These are phyloP conservation scores for Acer yangbiense DNA, from an alignment of 345 rosid species.

Conservation along the genomic window DNA sequence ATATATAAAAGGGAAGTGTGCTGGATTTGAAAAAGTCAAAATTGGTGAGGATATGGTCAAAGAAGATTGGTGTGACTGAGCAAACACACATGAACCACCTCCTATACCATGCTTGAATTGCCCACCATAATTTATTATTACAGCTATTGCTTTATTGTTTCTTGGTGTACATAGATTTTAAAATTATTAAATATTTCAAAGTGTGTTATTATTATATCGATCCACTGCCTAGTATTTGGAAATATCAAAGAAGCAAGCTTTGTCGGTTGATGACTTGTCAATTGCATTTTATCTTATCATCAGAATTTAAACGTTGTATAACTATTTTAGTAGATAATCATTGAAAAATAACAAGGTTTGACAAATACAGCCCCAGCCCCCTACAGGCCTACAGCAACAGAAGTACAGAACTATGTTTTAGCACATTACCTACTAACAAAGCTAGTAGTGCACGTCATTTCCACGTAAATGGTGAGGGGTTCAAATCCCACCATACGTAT, in stretches of 20 bases:
- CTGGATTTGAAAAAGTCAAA: slow-evolving; percentile 20
- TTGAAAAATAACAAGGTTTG: too few relatives aligned
- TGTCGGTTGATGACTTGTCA: slow-evolving; percentile 17
- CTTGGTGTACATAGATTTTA: not conserved
- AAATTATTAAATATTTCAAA: too few relatives aligned
- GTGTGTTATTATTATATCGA: too few relatives aligned
- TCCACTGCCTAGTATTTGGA: not conserved
- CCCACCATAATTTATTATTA: slow-evolving; percentile 14
- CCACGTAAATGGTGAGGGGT: too few relatives aligned
- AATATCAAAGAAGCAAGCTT: not conserved
- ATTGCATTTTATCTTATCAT: slow-evolving; percentile 11
- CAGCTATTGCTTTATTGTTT: slow-evolving; percentile 15
- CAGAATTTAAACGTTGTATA: slow-evolving; percentile 1
- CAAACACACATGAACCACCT: not conserved
- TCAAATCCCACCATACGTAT: too few relatives aligned
- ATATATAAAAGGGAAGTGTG: not conserved
- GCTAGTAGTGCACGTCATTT: too few relatives aligned
- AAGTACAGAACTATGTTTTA: too few relatives aligned
- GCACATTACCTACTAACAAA: too few relatives aligned
- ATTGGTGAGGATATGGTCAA: slow-evolving; percentile 24
- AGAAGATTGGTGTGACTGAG: slow-evolving; percentile 14
- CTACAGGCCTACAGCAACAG: too few relatives aligned
- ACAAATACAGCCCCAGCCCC: too few relatives aligned
- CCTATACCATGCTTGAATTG: not conserved
- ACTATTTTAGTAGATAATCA: not conserved